Percentiles rank a stretch among this genome's conserved stretches.
Conservation (phyloP, 257 asterid genomes). For the Solanum virginianum region DNA sequence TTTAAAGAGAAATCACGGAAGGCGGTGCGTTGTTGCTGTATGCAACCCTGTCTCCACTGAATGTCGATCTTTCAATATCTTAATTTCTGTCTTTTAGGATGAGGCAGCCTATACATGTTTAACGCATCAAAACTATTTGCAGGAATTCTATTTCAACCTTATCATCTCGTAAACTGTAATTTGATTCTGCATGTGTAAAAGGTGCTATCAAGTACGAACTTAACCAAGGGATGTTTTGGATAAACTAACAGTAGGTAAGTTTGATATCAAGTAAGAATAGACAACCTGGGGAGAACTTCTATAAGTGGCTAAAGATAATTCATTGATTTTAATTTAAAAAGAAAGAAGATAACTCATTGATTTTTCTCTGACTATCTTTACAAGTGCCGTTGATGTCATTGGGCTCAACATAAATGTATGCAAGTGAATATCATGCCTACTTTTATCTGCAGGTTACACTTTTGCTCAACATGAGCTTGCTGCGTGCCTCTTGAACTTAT, state of each 20-base stretch:
- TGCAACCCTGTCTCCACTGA: conserved; percentile 1
- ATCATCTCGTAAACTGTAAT: neutral
- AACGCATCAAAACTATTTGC: neutral
- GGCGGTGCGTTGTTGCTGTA: conserved; percentile 42
- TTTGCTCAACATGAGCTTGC: neutral
- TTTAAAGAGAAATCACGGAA: conserved; percentile 91
- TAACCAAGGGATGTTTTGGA: neutral
- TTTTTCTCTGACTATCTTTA: neutral
- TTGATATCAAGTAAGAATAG: neutral
- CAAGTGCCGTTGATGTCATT: neutral
- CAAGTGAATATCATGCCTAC: neutral
- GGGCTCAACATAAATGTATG: neutral
- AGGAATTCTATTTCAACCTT: neutral
- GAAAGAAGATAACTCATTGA: neutral
- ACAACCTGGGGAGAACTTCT: neutral
- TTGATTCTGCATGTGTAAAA: neutral
- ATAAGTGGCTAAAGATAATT: neutral
- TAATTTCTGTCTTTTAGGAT: neutral
- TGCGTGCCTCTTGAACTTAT: neutral
- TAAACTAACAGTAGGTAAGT: neutral
- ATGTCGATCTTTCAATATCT: neutral
- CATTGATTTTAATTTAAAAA: neutral
- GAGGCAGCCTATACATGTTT: neutral
- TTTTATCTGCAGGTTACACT: neutral
- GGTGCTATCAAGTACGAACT: neutral